Conservation (phyloP, 2,329 filamentous ascomycete species). For the Myriangium duriaei region DNA sequence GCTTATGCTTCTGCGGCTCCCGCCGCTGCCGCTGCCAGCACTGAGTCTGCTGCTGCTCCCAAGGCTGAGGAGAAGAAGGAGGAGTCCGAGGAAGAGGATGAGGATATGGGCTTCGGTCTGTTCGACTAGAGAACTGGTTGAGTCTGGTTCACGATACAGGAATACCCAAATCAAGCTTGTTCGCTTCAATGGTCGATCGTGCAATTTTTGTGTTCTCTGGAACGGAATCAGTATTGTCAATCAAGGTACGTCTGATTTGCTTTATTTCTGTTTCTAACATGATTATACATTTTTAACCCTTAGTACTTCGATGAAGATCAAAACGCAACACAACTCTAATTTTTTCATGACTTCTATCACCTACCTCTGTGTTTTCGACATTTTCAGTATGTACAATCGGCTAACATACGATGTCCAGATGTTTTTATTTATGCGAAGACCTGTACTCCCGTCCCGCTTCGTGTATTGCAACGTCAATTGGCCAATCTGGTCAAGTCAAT, state of each 20-base stretch:
- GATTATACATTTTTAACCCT: conserved; percentile 59
- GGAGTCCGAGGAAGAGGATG: conserved; percentile 49
- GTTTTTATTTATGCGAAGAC: no score
- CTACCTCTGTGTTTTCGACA: neutral
- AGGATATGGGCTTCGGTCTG: conserved; percentile 42
- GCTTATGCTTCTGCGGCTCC: conserved; percentile 81
- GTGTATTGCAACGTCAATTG: no score
- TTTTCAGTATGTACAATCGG: neutral
- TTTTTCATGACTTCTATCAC: conserved; percentile 47
- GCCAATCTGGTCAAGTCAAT: conserved; percentile 27
- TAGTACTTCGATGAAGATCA: conserved; percentile 47
- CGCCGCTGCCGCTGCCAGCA: conserved; percentile 45
- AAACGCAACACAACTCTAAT: conserved; percentile 58
- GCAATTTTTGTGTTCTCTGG: no score
- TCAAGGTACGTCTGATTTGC: conserved; percentile 24
- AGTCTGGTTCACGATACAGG: neutral
- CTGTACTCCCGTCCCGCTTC: no score
- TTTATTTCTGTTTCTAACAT: conserved; percentile 21
- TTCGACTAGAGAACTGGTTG: conserved; percentile 33
- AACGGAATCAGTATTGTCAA: no score
- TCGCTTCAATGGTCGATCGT: no score
- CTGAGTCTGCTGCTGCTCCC: conserved; percentile 38
- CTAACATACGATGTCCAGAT: conserved; percentile 1
- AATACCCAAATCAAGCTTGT: conserved; percentile 16
- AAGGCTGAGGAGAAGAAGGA: conserved; percentile 47